Percentiles rank a stretch among this genome's conserved stretches.
phyloP scores from a whole-genome alignment of 495 filamentous ascomycete genomes.

The Penicillium soppii region DNA sequence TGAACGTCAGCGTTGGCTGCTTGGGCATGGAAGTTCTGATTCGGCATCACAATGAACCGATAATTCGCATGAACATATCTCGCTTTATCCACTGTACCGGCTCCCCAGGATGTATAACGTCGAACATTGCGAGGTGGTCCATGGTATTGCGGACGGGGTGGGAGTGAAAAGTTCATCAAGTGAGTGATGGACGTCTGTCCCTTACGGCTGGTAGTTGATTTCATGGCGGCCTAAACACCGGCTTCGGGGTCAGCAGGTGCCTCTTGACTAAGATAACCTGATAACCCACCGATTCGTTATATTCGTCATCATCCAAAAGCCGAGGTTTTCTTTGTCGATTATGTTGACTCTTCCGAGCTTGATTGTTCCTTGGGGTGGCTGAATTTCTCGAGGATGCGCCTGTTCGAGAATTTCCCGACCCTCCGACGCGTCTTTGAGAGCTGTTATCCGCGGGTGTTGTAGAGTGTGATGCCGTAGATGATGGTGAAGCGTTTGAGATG shows the following conservation, averaged over 20 bases:
- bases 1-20: conserved; percentile 85
- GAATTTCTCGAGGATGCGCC: conserved; percentile 55
- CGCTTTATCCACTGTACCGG: conserved; percentile 87
- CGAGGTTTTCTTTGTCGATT: conserved; percentile 56
- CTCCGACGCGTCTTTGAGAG: conserved; percentile 60
- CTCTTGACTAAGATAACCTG: conserved; percentile 3
- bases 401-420: conserved; percentile 62
- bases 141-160: conserved; percentile 69
- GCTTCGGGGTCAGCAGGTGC: conserved; percentile 19
- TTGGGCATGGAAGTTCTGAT: conserved; percentile 74
- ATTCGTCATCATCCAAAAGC: conserved; percentile 72
- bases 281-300: conserved; percentile 71
- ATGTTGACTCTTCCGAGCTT: conserved; percentile 73
- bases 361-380: conserved; percentile 64
- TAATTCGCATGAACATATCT: conserved; percentile 98
- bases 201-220: conserved; percentile 78
- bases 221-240: conserved; percentile 65
- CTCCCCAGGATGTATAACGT: conserved; percentile 75
- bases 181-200: conserved; percentile 97
- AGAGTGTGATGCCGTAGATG: conserved; percentile 41
- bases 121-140: conserved; percentile 56
- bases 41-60: conserved; percentile 88
- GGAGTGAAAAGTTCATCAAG: conserved; percentile 85
- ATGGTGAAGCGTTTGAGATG: conserved; percentile 34
- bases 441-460: conserved; percentile 44